Evolutionary conservation across 192 early-diverging fungal genomes (phyloP), one percentile per base, ranked within the genome.

Genomic region (Mortierella antarctica): DNA sequence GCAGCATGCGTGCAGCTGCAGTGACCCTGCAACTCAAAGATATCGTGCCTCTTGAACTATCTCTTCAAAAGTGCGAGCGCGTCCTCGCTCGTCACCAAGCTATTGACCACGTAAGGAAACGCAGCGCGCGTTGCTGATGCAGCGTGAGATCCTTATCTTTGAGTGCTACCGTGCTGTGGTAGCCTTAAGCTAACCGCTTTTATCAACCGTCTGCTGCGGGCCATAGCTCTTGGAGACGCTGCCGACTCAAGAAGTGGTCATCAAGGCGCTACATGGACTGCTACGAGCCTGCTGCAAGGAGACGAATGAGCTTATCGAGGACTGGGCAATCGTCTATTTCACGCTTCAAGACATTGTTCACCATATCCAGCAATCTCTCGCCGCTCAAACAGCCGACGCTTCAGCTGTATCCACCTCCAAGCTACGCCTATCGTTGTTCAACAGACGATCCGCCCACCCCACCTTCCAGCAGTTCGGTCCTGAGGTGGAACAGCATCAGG

Each of bases 321-420:
- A 61, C 51, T 80, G 76, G 76, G 23, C 76, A 1, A 9, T 49
- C 1, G 59, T 80, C 2, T 71, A 71, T 20, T 65, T 71, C 51
- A 57, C 48, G 39, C 68, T 71, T 11, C 57, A 56, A 6, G 76
- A 80, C 2, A 58, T 80, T 13, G 44, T 66, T 11, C 57, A 67
- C 10, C 14, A 20, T 14, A 67, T 80, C 20, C 63, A 55, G 6
- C 20, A 53, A 8, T 41, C 50, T 4, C 46, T 40, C 31, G 6
- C 67, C 5, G 49, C 14, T 42, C 47, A 8, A 18, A 31, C 46
- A 41, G 23, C 15, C 23, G 6, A n/a, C 14, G 20, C 1, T 8
- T 1, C 12, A 3, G 39, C 3, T 31, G 20, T 4, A 8, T 11
- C 23, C 8, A 15, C 71, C 4, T 48, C 71, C 18, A 66, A 65